Conservation (phyloP, 164 flowering plant species). For the Berberis vulgaris region DNA sequence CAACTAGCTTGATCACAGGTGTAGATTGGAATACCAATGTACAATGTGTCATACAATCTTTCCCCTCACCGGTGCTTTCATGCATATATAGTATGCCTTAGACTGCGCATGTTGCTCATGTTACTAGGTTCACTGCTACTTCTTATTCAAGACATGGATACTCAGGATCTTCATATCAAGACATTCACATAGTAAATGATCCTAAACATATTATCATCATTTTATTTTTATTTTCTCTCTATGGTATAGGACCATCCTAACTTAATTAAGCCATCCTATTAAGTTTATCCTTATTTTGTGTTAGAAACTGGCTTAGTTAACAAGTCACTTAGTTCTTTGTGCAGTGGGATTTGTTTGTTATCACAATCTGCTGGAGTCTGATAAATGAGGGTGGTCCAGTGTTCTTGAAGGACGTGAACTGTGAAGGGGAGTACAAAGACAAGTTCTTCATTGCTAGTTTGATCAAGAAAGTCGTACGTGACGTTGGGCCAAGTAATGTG, state of each 20-base stretch:
- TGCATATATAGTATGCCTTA: slow-evolving; percentile 33
- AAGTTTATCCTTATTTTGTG: too few relatives aligned
- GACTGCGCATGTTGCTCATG: slow-evolving; percentile 28
- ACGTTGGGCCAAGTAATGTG: too few relatives aligned
- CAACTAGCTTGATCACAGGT: too few relatives aligned
- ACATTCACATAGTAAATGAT: slow-evolving; percentile 61
- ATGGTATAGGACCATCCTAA: not conserved
- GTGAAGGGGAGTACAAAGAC: too few relatives aligned
- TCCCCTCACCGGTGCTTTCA: slow-evolving; percentile 47
- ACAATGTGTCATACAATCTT: slow-evolving; percentile 37
- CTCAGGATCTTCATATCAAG: slow-evolving; percentile 19
- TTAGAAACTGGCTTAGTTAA: too few relatives aligned
- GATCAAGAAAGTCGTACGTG: too few relatives aligned
- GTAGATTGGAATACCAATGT: slow-evolving; percentile 3
- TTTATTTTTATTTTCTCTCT: not conserved
- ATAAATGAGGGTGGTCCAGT: too few relatives aligned
- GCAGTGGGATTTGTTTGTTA: too few relatives aligned
- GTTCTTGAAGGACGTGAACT: too few relatives aligned
- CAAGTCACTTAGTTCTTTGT: too few relatives aligned
- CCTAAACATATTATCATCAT: not conserved
- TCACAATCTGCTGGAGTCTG: too few relatives aligned
- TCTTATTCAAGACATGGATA: slow-evolving; percentile 19
- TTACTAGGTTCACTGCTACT: slow-evolving; percentile 3
- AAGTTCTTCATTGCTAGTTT: slow-evolving; percentile 9
- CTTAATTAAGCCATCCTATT: too few relatives aligned